phyloP scores from a whole-genome alignment of 2,329 filamentous ascomycete genomes.

The Juglanconis oblonga region DNA sequence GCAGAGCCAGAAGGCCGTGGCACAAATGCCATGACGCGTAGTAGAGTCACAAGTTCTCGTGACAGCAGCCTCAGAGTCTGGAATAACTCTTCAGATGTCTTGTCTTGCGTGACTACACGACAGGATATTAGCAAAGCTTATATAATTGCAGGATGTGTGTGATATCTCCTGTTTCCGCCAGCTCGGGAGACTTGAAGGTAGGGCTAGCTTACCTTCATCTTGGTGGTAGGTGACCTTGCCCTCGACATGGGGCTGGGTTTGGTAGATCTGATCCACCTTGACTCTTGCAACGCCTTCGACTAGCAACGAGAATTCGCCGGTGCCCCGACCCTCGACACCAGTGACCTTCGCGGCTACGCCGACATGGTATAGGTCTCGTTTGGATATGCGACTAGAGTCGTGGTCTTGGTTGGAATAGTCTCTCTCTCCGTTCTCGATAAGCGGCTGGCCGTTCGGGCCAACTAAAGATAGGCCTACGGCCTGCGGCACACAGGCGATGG shows the following conservation, averaged over 20 bases:
- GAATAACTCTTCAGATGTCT: conserved; percentile 69
- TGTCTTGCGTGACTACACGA: conserved; percentile 43
- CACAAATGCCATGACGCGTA: conserved; percentile 82
- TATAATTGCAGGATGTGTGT: no score
- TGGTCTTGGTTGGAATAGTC: conserved; percentile 45
- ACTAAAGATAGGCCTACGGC: conserved; percentile 63
- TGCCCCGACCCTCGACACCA: conserved; percentile 71
- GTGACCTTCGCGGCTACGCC: conserved; percentile 79
- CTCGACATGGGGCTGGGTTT: conserved; percentile 84
- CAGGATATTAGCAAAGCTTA: not conserved
- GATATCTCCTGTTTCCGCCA: not conserved
- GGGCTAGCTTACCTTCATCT: conserved; percentile 58
- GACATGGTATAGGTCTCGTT: conserved; percentile 75
- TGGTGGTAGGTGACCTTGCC: conserved; percentile 70
- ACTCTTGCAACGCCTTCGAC: conserved; percentile 84
- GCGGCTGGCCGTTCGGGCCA: conserved; percentile 69
- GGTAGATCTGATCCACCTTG: conserved; percentile 67
- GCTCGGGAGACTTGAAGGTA: not conserved
- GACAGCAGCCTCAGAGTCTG: conserved; percentile 79
- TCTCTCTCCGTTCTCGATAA: conserved; percentile 64
- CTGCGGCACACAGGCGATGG: conserved; percentile 84
- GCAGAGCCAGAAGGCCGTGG: conserved; percentile 63
- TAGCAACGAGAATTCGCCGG: conserved; percentile 75
- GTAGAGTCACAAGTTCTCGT: conserved; percentile 78
- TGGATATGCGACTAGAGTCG: conserved; percentile 58